Percentiles rank a stretch among this genome's conserved stretches.
Conservation (phyloP, 768 basidiomycete species). For the Sporobolomyces phaffii region DNA sequence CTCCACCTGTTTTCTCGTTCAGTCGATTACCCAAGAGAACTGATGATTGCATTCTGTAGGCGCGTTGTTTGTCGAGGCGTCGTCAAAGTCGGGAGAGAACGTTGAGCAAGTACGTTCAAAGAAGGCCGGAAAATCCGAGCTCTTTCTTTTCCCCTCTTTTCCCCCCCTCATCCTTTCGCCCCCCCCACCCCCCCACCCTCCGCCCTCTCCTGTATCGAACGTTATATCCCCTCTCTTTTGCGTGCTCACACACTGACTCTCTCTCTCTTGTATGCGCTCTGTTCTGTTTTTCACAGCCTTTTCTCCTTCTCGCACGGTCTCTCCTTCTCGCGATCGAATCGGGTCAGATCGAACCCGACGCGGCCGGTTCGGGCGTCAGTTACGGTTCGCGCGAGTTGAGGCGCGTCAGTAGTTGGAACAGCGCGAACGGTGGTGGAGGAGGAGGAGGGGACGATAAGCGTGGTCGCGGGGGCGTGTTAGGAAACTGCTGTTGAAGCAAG, state of each 20-base stretch:
- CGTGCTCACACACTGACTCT: too few species aligned
- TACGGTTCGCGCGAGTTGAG: constrained; percentile 91
- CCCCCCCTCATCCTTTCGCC: too few species aligned
- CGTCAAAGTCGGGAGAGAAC: constrained; percentile 85
- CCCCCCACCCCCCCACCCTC: too few species aligned
- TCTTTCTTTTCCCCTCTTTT: too few species aligned
- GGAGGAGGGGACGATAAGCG: background rate
- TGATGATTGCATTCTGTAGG: constrained; percentile 51
- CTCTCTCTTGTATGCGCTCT: too few species aligned
- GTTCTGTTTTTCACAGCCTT: constrained; percentile 57
- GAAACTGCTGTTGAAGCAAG: constrained; percentile 28
- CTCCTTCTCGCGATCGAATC: constrained; percentile 41
- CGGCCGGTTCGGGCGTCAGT: constrained; percentile 87
- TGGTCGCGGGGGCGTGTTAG: too few species aligned
- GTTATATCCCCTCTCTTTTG: too few species aligned
- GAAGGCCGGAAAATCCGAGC: too few species aligned
- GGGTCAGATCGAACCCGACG: constrained; percentile 59
- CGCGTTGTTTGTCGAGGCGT: constrained; percentile 87
- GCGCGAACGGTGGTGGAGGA: background rate
- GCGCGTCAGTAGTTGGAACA: constrained; percentile 58
- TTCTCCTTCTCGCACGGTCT: constrained; percentile 54
- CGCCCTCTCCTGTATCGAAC: too few species aligned
- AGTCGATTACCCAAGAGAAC: too few species aligned
- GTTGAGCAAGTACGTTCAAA: constrained; percentile 55
- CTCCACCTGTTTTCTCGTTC: too few species aligned